These are phyloP conservation scores for Aaosphaeria pasadenensis DNA, from an alignment of 2,329 filamentous ascomycete species.

Conservation along the genomic window DNA sequence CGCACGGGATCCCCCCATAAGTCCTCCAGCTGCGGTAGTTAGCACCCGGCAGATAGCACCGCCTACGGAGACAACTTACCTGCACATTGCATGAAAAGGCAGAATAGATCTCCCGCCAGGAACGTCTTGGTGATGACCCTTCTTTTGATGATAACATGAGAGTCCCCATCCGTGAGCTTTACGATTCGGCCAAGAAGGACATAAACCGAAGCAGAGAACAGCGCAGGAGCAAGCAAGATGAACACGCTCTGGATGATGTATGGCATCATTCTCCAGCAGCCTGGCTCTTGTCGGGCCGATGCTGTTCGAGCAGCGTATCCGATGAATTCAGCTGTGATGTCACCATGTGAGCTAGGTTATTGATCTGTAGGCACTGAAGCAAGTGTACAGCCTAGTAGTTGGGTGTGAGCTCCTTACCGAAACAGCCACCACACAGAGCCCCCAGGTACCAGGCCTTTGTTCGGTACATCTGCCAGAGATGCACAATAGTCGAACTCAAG, in stretches of 20 bases:
- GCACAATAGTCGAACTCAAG: conserved; percentile 34
- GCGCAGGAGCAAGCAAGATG: conserved; percentile 44
- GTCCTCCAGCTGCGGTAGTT: conserved; percentile 11
- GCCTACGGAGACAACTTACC: conserved; percentile 6
- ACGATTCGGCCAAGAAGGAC: conserved; percentile 48
- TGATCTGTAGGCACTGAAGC: neutral
- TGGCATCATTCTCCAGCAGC: neutral
- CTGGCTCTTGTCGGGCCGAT: conserved; percentile 17
- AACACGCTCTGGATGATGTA: conserved; percentile 22
- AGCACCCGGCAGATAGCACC: conserved; percentile 34
- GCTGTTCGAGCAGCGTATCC: conserved; percentile 2
- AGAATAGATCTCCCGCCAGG: conserved; percentile 43
- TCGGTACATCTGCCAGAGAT: conserved; percentile 41
- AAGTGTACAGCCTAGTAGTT: neutral
- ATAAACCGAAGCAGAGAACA: conserved; percentile 49
- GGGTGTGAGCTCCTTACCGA: conserved; percentile 11
- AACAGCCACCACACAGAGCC: conserved; percentile 51
- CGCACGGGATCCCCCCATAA: conserved; percentile 4
- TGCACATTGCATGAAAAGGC: conserved; percentile 40
- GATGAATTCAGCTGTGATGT: conserved; percentile 11
- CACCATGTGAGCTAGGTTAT: too few relatives aligned
- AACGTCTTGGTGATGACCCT: conserved; percentile 42
- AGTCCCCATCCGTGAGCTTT: conserved; percentile 35
- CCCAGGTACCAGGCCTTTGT: conserved; percentile 52
- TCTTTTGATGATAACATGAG: conserved; percentile 35